A percentile compares a stretch with the other conserved stretches of the same genome.
phyloP scores from a whole-genome alignment of 371 early-diverging fungal species.

The Rhizopus stolonifer region DNA sequence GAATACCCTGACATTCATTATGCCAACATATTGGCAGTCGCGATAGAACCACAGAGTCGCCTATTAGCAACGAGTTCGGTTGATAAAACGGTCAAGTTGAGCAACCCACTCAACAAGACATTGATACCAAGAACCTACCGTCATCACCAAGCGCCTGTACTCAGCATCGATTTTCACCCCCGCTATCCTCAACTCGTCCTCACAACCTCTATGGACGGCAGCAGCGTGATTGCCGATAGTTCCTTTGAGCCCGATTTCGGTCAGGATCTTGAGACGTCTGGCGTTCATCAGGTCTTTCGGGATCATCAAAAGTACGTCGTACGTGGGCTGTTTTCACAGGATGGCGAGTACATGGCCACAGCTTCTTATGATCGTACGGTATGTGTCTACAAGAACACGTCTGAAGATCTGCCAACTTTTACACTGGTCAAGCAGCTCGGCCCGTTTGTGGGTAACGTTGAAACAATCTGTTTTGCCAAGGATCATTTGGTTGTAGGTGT shows the following conservation, averaged over 20 bases:
- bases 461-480: constrained; percentile 55
- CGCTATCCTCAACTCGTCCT: constrained; percentile 50
- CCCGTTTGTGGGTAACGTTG: constrained; percentile 59
- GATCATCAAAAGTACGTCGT: constrained; percentile 75
- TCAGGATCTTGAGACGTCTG: constrained; percentile 15
- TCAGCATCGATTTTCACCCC: constrained; percentile 72
- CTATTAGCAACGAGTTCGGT: constrained; percentile 59
- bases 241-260: constrained; percentile 32
- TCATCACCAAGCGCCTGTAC: constrained; percentile 61
- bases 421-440: constrained; percentile 32
- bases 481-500: constrained; percentile 58
- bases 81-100: constrained; percentile 65
- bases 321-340: constrained; percentile 58
- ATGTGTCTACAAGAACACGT: constrained; percentile 47
- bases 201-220: constrained; percentile 74
- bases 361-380: constrained; percentile 74
- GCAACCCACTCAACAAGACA: constrained; percentile 34
- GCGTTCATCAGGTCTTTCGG: constrained; percentile 51
- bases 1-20: constrained; percentile 41
- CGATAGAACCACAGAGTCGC: constrained; percentile 32
- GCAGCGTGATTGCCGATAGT: constrained; percentile 60
- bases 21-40: constrained; percentile 55
- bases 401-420: constrained; percentile 17
- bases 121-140: constrained; percentile 38
- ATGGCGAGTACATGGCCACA: constrained; percentile 61